Conservation (phyloP, 306 rosid genomes). For the Chamaecrista fasciculata region DNA sequence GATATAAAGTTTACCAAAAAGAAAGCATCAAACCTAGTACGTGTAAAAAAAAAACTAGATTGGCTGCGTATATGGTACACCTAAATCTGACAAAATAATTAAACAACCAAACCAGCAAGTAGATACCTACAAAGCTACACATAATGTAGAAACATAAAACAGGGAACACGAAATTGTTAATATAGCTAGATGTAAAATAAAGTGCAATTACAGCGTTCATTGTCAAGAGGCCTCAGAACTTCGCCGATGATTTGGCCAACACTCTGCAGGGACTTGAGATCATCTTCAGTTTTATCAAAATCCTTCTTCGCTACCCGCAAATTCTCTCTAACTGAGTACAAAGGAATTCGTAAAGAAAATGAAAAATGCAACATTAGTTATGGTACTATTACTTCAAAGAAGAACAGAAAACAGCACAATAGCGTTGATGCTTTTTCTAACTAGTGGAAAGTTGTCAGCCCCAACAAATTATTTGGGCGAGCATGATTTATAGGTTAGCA, state of each 20-base stretch:
- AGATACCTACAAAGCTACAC: background rate
- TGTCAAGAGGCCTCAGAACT: conserved; percentile 73
- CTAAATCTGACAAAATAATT: background rate
- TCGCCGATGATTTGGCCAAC: conserved; percentile 80
- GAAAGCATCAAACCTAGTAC: background rate
- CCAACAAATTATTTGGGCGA: background rate
- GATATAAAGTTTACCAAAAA: background rate
- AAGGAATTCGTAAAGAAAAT: background rate
- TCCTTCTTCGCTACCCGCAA: conserved; percentile 58
- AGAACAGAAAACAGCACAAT: background rate
- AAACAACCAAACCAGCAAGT: background rate
- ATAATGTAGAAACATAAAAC: background rate
- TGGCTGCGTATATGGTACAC: too few relatives aligned
- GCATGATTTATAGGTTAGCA: background rate
- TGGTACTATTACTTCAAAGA: background rate
- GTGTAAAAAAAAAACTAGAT: too few relatives aligned
- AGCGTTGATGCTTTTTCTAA: background rate
- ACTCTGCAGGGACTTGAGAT: conserved; percentile 70
- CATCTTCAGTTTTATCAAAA: conserved; percentile 71
- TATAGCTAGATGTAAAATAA: background rate
- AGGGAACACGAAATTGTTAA: background rate
- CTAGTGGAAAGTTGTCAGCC: background rate
- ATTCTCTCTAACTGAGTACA: conserved; percentile 56
- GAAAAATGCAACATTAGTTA: background rate
- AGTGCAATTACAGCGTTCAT: conserved; percentile 53